Conservation (phyloP, 2,329 filamentous ascomycete genomes). For the Drechslera avenae region DNA sequence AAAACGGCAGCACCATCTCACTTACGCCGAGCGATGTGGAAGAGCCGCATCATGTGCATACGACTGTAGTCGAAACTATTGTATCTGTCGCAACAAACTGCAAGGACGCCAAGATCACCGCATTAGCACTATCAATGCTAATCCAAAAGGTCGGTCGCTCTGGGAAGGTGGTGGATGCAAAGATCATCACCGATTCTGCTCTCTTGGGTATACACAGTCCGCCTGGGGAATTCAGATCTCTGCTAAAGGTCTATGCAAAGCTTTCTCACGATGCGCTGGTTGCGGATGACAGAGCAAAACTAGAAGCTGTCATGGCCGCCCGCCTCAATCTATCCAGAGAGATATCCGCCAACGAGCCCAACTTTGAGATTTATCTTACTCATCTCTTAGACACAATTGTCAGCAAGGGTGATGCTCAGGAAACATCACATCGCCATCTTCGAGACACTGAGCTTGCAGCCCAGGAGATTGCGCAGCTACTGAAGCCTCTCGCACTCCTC, state of each 20-base stretch:
- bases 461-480: constrained; percentile 82
- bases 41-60: constrained; percentile 76
- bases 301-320: constrained; percentile 79
- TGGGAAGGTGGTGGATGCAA: constrained; percentile 76
- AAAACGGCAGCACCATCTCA: constrained; percentile 77
- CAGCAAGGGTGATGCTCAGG: constrained; percentile 84
- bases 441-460: constrained; percentile 82
- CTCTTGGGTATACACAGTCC: constrained; percentile 77
- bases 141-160: constrained; percentile 94
- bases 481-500: constrained; percentile 85
- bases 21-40: constrained; percentile 76
- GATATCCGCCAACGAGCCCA: constrained; percentile 69
- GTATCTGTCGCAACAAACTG: constrained; percentile 84
- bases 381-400: constrained; percentile 86
- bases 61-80: constrained; percentile 92
- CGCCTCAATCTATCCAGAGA: constrained; percentile 77
- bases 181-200: constrained; percentile 83
- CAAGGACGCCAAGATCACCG: constrained; percentile 88
- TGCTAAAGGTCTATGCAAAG: constrained; percentile 82
- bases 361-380: constrained; percentile 82
- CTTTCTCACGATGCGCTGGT: constrained; percentile 74
- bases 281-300: constrained; percentile 68
- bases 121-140: constrained; percentile 91
- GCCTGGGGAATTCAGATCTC: constrained; percentile 78
- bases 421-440: constrained; percentile 71